Base-by-base conservation (phyloP, 31 red algal species). In the Endocladia muricata region DNA sequence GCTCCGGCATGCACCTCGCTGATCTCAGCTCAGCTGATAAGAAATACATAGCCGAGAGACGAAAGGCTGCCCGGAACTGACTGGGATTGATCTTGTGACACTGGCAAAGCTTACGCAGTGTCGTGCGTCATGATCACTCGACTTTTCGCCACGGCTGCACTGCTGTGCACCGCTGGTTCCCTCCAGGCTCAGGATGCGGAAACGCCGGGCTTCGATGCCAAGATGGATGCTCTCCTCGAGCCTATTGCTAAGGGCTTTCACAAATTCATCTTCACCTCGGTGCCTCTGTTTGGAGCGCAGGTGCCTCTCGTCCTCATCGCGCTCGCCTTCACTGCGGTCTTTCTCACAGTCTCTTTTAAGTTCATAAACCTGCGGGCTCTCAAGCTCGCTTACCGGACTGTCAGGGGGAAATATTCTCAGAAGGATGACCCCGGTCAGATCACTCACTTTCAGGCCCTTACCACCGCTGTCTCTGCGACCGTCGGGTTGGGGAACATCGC, bases 401-500 rank as follows among this genome's bases (percentile, higher is more conserved):
- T 71, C 36, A 47, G 42, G 11, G 67, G 67, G 39, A 54, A 55
- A 47, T 71, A 71, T 25, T 11, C 8, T 15, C 9, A 44, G 11
- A 37, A 44, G 55, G 11, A 55, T 54, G 38, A 44, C 19, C 13
- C 9, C 19, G 67, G 67, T 9, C 13, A 71, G 9, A 55, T 71
- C 41, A 56, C 11, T 25, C 67, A 71, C 25, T 71, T 71, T 29
- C 67, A 71, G 42, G 67, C 67, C 13, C 41, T 71, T 8, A 55
- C 67, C 9, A 71, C 67, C 8, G 67, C 67, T 9, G 36, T 71
- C 28, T 71, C 67, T 9, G 67, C 37, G 8, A 71, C 67, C 9
- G 67, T 71, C 11, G 67, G 67, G 8, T 13, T 56, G 8, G 67
- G 67, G 9, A 71, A 71, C 41, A 71, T 71, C 28, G 67, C 67